Percentiles rank a stretch among this genome's conserved stretches.
Conservation (phyloP, 2,329 filamentous ascomycete species). For the Alternaria burnsii region DNA sequence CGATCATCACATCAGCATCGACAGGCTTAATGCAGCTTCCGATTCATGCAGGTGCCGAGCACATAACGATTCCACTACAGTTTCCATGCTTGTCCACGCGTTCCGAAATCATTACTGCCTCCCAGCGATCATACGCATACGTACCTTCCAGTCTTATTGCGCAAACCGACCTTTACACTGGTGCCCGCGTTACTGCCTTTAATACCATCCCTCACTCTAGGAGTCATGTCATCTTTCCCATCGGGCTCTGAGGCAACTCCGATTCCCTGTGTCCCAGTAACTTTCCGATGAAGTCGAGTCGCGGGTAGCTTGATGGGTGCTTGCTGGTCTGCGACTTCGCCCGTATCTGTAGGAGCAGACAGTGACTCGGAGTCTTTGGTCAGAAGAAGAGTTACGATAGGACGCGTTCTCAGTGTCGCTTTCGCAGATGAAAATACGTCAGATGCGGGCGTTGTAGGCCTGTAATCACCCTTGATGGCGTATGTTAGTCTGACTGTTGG, state of each 20-base stretch:
- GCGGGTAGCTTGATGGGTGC: background rate
- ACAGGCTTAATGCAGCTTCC: background rate
- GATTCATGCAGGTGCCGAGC: background rate
- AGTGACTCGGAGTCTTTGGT: background rate
- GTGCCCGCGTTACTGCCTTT: background rate
- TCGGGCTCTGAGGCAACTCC: too few relatives aligned
- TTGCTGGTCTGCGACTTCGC: background rate
- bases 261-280: background rate
- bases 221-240: background rate
- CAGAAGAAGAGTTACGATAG: background rate
- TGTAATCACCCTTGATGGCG: background rate
- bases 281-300: background rate
- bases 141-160: background rate
- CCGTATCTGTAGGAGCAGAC: background rate
- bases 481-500: background rate
- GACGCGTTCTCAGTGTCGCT: background rate
- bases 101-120: background rate
- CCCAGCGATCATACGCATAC: accelerated
- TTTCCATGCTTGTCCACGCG: background rate
- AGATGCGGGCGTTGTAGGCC: background rate
- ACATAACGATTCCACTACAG: background rate
- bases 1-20: background rate
- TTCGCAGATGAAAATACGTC: background rate
- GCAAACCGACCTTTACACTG: background rate
- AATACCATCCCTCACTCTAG: background rate